Base-by-base conservation (phyloP, 2,329 filamentous ascomycete species). In the Sporothrix phasma region DNA sequence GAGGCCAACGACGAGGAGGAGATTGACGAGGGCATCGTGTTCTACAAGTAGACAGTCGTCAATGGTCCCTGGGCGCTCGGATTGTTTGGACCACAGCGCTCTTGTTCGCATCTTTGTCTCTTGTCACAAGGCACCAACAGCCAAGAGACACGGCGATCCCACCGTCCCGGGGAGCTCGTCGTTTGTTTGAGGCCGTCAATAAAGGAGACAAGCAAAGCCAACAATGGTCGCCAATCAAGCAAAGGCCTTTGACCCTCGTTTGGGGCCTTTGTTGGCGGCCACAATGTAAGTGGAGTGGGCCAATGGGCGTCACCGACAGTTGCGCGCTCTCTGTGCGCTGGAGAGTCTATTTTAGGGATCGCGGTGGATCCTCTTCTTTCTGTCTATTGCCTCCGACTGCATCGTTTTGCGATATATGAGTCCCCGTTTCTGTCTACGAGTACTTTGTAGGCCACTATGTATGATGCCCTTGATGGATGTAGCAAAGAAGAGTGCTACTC, bases 201-300 rank as follows among this genome's bases (percentile, higher is more conserved):
- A 3, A 10, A 24, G 13, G n/a, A 10, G 10, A 37, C 34, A 37
- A 19, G 6, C 4, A 34, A 22, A 54, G 31, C 19, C 17, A 13
- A 54, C 51, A 54, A 54, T 54, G 49, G 29, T 17, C 7, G 29
- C 37, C 49, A 37, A 54, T 54, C 5, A 37, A 37, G 34, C 3
- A 19, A 15, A 26, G 34, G 53, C 53, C 34, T 58, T 41, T 41
- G 34, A 22, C 31, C n/a, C 19, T 39, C n/a, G n/a, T n/a, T 39
- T 22, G 31, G 58, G 58, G 58, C 43, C 58, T 49, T 61, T 61
- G 43, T 61, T n/a, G 29, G 58, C 43, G 41, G 56, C 39, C 53
- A 17, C 41, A 46, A 47, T 61, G 58, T 61, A 61, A 61, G 58
- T 61, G 58, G 43, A n/a, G n/a, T n/a, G 39, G 41, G 58, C 58